Evolutionary conservation across 345 rosid genomes (phyloP), one percentile per base, ranked within the genome.

Genomic region (Acer yangbiense): DNA sequence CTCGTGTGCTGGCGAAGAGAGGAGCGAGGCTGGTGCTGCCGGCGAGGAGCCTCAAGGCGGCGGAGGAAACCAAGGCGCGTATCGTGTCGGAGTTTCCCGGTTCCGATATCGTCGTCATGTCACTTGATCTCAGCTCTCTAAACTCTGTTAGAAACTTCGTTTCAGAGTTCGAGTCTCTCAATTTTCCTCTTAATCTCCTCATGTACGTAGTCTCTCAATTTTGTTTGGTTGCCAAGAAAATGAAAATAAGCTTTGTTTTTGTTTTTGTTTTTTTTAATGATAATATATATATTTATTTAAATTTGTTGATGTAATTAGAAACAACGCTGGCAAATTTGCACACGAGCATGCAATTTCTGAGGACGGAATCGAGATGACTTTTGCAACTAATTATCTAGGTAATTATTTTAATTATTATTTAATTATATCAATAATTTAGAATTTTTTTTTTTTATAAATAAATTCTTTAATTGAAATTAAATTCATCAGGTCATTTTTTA

Each of bases 331-430:
- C 14, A 93, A 84, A 79, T 91, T 94, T 73, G 90, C 98, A 9
- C 91, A 89, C 90, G 84, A 91, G 85, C 98, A 94, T 88, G 95
- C 89, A 72, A 84, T 94, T 70, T 89, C 98, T 9, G 98, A 94
- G 82, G 98, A 97, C 82, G 98, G 98, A 67, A 87, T 97, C 82
- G 99, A 97, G 92, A 93, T 97, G 98, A 92, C 97, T 58, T 94
- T 97, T 75, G 99, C 97, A 1, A 97, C 99, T 74, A 97, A 97
- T 82, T 94, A 94, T 76, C 88, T 94, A 1, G 98, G 99, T 96
- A 86, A 82, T 46, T 69, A 72, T 25, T 71, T 43, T 32, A 29
- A 74, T 74, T 13, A 71, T 50, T 48, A 23, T 13, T 14, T 50
- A 20, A 16, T 50, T 27, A 1, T 32, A 32, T 66, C 29, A 66